A percentile compares a stretch with the other conserved stretches of the same genome.
Evolutionary conservation across 345 rosid species (phyloP).

Genomic region (Melastoma malabathricum): DNA sequence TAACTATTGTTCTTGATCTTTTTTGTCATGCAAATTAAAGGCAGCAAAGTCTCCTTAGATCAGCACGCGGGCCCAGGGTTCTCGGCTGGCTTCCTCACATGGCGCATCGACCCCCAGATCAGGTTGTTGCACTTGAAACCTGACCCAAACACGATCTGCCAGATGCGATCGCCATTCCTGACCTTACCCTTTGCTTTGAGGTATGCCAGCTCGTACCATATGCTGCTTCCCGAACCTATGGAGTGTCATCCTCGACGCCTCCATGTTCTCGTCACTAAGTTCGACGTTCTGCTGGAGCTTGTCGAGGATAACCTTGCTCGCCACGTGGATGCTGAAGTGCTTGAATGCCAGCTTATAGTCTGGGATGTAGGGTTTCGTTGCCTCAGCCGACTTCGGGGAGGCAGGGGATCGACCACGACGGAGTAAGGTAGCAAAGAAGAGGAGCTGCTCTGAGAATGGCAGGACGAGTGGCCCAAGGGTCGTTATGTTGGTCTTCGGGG

Average conservation of each 20-base stretch:
- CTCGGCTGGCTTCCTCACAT: slow-evolving; percentile 48
- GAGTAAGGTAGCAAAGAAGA: slow-evolving; percentile 57
- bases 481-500: slow-evolving; percentile 88
- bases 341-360: slow-evolving; percentile 95
- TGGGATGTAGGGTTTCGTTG: slow-evolving; percentile 69
- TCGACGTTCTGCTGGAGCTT: slow-evolving; percentile 79
- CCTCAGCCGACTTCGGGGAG: background rate
- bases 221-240: slow-evolving; percentile 83
- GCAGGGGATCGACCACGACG: too few species aligned
- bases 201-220: slow-evolving; percentile 86
- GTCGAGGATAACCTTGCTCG: slow-evolving; percentile 68
- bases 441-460: slow-evolving; percentile 88
- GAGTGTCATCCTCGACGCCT: slow-evolving; percentile 76
- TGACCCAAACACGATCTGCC: slow-evolving; percentile 84
- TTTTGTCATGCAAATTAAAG: too few species aligned
- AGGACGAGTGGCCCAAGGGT: slow-evolving; percentile 86
- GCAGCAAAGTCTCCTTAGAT: slow-evolving; percentile 2
- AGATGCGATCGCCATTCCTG: too few species aligned
- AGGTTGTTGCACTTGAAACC: slow-evolving; percentile 93
- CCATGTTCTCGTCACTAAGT: slow-evolving; percentile 63
- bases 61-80: slow-evolving; percentile 69
- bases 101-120: slow-evolving; percentile 66
- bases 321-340: slow-evolving; percentile 82
- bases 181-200: slow-evolving; percentile 86
- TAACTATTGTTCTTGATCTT: too few species aligned